Conservation (phyloP, 2,329 filamentous ascomycete genomes). For the Ophiostoma perfectum region DNA sequence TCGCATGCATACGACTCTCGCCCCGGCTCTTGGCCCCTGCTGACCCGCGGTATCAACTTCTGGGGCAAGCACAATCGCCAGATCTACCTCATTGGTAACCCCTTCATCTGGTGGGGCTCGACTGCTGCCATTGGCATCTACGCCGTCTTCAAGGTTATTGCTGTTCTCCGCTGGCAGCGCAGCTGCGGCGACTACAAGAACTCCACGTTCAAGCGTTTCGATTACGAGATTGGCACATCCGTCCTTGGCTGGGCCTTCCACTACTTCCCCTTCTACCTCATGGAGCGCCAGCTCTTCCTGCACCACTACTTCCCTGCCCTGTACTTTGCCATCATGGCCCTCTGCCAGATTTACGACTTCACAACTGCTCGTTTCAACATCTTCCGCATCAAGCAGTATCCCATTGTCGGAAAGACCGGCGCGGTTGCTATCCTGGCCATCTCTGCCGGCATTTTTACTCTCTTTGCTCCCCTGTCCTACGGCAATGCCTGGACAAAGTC, state of each 20-base stretch:
- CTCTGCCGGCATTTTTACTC: conserved; percentile 67
- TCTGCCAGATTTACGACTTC: conserved; percentile 89
- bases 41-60: conserved; percentile 96
- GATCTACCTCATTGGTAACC: conserved; percentile 94
- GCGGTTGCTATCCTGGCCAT: conserved; percentile 69
- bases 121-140: conserved; percentile 74
- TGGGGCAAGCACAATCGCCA: conserved; percentile 93
- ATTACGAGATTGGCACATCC: conserved; percentile 88
- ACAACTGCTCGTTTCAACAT: conserved; percentile 65
- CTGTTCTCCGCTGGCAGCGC: conserved; percentile 89
- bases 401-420: conserved; percentile 67
- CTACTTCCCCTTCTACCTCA: conserved; percentile 98
- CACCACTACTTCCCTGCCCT: conserved; percentile 98
- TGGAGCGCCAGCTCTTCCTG: conserved; percentile 96
- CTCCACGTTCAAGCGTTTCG: conserved; percentile 86
- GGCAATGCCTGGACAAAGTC: conserved; percentile 89
- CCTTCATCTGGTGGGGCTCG: conserved; percentile 88
- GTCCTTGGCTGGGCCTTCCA: conserved; percentile 95
- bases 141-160: conserved; percentile 76
- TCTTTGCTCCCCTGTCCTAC: conserved; percentile 88
- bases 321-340: conserved; percentile 85
- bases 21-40: conserved; percentile 84
- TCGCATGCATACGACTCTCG: conserved; percentile 98
- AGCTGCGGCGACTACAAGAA: conserved; percentile 81
- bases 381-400: conserved; percentile 62